Evolutionary conservation across 2,329 filamentous ascomycete genomes (phyloP).

Genomic region (Fonsecaea pedrosoi): DNA sequence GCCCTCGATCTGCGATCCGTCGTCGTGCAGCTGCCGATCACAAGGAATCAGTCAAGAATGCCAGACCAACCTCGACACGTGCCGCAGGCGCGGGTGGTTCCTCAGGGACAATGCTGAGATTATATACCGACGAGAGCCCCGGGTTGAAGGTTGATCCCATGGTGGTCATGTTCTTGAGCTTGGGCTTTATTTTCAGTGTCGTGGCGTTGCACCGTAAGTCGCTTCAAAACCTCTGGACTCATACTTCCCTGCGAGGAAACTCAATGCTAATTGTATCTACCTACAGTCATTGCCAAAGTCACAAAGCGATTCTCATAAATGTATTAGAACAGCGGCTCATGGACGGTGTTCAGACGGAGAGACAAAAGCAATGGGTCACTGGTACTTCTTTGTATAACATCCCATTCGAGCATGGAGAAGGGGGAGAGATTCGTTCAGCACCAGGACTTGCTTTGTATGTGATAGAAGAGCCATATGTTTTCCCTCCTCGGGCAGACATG

Average conservation of each 20-base stretch:
- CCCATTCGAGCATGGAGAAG: slow-evolving; percentile 5
- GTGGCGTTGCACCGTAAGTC: slow-evolving; percentile 93
- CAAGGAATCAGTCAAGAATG: slow-evolving; percentile 96
- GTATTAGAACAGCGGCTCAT: not conserved
- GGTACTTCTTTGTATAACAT: slow-evolving; percentile 29
- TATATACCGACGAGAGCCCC: slow-evolving; percentile 98
- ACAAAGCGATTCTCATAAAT: slow-evolving; percentile 77
- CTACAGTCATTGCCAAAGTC: slow-evolving; percentile 88
- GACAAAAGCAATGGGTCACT: slow-evolving; percentile 27
- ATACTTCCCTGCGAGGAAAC: slow-evolving; percentile 25
- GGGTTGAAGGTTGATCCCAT: slow-evolving; percentile 98
- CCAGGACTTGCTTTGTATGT: not conserved
- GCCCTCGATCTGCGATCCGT: slow-evolving; percentile 92
- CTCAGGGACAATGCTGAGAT: slow-evolving; percentile 97
- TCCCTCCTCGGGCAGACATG: not conserved
- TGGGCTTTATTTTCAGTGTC: slow-evolving; percentile 99
- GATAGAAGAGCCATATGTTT: not conserved
- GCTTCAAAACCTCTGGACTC: not conserved
- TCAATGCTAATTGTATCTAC: slow-evolving; percentile 34
- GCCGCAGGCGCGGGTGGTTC: slow-evolving; percentile 93
- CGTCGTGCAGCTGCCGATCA: slow-evolving; percentile 94
- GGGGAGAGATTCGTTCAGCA: slow-evolving; percentile 1
- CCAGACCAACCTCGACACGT: slow-evolving; percentile 86
- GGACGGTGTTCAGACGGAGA: slow-evolving; percentile 11
- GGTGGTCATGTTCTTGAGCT: slow-evolving; percentile 91